phyloP scores from a whole-genome alignment of 495 filamentous ascomycete species.

The Cudoniella acicularis region DNA sequence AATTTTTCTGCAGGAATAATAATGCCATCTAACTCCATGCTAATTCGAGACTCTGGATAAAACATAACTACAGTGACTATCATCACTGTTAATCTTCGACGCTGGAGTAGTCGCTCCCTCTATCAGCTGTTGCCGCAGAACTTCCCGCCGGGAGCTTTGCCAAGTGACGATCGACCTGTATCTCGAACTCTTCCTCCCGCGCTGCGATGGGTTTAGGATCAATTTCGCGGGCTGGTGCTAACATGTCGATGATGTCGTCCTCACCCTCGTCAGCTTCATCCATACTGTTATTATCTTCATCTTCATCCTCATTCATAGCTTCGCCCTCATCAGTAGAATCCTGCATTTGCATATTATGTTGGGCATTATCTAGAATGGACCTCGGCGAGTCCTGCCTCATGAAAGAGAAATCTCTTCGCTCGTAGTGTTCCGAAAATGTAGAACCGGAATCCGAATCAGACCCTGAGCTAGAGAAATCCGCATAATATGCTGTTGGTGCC shows the following conservation, averaged over 20 bases:
- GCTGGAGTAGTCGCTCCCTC: conserved; percentile 39
- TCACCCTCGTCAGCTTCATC: conserved; percentile 10
- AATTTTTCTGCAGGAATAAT: too few relatives aligned
- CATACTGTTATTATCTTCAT: conserved; percentile 5
- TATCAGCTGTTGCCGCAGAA: conserved; percentile 41
- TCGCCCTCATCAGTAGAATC: not conserved
- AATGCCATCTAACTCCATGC: too few relatives aligned
- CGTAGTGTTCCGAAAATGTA: not conserved
- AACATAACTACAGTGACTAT: too few relatives aligned
- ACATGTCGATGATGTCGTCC: conserved; percentile 21
- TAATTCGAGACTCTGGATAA: too few relatives aligned
- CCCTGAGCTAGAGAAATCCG: conserved; percentile 26
- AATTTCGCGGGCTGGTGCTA: conserved; percentile 7
- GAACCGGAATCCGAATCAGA: conserved; percentile 30
- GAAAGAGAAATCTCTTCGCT: not conserved
- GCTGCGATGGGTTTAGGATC: conserved; percentile 12
- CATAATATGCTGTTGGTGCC: conserved; percentile 28
- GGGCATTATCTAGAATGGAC: too few relatives aligned
- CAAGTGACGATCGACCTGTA: conserved; percentile 4
- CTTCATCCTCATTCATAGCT: not conserved
- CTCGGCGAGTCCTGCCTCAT: too few relatives aligned
- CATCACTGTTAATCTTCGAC: not conserved
- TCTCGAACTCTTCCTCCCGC: conserved; percentile 16
- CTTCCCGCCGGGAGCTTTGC: conserved; percentile 29
- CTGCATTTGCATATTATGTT: not conserved